Conservation (phyloP, 352 stramenopile genomes). For the Phytophthora ohioensis region DNA sequence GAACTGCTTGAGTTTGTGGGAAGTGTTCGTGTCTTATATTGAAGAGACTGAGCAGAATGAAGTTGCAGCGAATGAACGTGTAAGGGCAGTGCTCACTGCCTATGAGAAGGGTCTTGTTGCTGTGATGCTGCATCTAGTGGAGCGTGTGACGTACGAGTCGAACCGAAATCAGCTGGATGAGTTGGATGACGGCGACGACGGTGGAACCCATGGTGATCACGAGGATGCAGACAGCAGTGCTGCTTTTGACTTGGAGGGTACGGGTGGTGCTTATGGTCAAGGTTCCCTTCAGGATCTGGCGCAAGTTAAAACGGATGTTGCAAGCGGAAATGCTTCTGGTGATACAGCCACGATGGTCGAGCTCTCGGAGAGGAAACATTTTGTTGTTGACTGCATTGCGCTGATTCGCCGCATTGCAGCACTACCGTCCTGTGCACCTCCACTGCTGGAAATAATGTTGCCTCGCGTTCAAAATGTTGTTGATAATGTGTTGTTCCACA, state of each 20-base stretch:
- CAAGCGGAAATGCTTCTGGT: slow-evolving; percentile 44
- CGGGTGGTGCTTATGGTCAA: slow-evolving; percentile 48
- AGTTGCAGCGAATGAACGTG: slow-evolving; percentile 59
- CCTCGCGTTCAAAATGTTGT: slow-evolving; percentile 54
- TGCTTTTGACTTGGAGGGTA: slow-evolving; percentile 50
- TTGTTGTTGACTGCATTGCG: slow-evolving; percentile 78
- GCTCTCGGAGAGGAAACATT: slow-evolving; percentile 75
- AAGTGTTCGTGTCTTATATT: slow-evolving; percentile 86
- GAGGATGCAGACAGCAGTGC: slow-evolving; percentile 50
- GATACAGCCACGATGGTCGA: slow-evolving; percentile 46
- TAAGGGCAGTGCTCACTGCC: slow-evolving; percentile 55
- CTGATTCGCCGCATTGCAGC: slow-evolving; percentile 74
- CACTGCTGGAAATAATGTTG: slow-evolving; percentile 59
- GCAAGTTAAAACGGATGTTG: slow-evolving; percentile 59
- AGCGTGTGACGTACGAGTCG: slow-evolving; percentile 70
- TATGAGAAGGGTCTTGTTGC: slow-evolving; percentile 78
- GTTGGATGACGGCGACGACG: slow-evolving; percentile 60
- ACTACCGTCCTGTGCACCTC: slow-evolving; percentile 61
- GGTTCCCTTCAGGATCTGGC: slow-evolving; percentile 77
- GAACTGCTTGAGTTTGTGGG: slow-evolving; percentile 84
- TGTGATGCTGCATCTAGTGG: slow-evolving; percentile 84
- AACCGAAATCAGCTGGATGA: slow-evolving; percentile 76
- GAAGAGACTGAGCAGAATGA: slow-evolving; percentile 82
- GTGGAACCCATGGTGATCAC: slow-evolving; percentile 37
- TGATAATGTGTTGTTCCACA: slow-evolving; percentile 54